These are phyloP conservation scores for Crotalaria pallida DNA, from an alignment of 306 rosid genomes.

Conservation along the genomic window DNA sequence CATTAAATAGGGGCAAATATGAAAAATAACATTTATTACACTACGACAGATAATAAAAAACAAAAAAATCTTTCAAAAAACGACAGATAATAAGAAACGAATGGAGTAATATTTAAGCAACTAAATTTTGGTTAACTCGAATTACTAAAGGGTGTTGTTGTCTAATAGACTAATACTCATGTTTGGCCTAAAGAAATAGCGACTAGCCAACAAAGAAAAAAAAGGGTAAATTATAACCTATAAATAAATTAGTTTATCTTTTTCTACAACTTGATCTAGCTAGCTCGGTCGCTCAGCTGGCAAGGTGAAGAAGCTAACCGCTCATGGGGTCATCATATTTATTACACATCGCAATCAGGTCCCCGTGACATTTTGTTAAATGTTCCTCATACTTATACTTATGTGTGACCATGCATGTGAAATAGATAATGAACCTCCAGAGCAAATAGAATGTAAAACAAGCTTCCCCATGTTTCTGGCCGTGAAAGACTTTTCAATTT, in stretches of 20 bases:
- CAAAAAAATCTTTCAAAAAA: no score
- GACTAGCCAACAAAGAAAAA: not conserved
- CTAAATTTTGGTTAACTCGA: no score
- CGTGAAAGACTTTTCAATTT: not conserved
- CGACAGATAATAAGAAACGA: no score
- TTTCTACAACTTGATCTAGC: not conserved
- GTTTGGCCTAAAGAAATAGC: not conserved
- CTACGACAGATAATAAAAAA: no score
- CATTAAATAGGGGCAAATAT: no score
- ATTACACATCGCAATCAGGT: not conserved
- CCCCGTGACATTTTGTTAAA: not conserved
- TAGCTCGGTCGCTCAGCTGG: not conserved
- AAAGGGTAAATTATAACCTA: not conserved
- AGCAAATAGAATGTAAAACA: slow-evolving; percentile 16
- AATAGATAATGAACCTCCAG: not conserved
- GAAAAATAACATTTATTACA: no score
- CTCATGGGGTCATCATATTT: not conserved
- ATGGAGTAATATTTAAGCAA: no score
- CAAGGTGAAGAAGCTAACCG: not conserved
- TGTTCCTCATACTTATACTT: not conserved
- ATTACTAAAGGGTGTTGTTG: no score
- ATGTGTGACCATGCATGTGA: slow-evolving; percentile 15
- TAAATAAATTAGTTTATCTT: not conserved
- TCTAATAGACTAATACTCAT: no score
- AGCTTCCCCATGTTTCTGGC: not conserved